Evolutionary conservation across 75 land plant species (phyloP).

Genomic region (Sequoiadendron giganteum): DNA sequence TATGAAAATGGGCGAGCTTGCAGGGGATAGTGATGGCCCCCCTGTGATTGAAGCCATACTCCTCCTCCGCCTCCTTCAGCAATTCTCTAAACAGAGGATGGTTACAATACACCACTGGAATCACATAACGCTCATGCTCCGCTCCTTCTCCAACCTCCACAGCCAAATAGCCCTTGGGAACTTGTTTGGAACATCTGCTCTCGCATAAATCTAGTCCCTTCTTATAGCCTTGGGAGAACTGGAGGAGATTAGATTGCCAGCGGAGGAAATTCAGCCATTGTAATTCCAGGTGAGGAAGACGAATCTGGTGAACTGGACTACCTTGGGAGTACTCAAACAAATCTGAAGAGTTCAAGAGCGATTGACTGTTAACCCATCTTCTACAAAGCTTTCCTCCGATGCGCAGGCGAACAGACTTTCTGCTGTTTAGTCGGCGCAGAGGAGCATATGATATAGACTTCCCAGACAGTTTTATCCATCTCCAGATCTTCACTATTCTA

Average conservation of each 20-base stretch:
- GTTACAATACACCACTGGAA: slow-evolving; percentile 64
- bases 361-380: neutral
- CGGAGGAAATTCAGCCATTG: neutral
- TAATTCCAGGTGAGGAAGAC: slow-evolving; percentile 6
- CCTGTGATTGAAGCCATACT: slow-evolving; percentile 50
- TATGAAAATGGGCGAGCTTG: slow-evolving; percentile 36
- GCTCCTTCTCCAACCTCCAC: slow-evolving; percentile 57
- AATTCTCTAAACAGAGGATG: slow-evolving; percentile 65
- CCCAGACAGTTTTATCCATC: slow-evolving; percentile 12
- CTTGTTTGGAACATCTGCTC: slow-evolving; percentile 2
- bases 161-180: slow-evolving; percentile 65
- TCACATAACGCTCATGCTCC: slow-evolving; percentile 24
- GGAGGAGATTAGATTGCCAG: neutral
- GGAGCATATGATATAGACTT: neutral
- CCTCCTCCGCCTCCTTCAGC: slow-evolving; percentile 48
- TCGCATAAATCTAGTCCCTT: neutral
- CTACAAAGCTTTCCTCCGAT: neutral
- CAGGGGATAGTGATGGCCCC: slow-evolving; percentile 65
- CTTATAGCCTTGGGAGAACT: neutral
- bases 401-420: slow-evolving; percentile 9
- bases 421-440: slow-evolving; percentile 9
- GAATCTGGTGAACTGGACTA: slow-evolving; percentile 11
- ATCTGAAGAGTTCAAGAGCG: neutral
- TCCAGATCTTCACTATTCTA: slow-evolving; percentile 14
- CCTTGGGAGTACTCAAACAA: neutral